Conservation (phyloP, 2,329 filamentous ascomycete genomes). For the Drechslerella coelobrocha region DNA sequence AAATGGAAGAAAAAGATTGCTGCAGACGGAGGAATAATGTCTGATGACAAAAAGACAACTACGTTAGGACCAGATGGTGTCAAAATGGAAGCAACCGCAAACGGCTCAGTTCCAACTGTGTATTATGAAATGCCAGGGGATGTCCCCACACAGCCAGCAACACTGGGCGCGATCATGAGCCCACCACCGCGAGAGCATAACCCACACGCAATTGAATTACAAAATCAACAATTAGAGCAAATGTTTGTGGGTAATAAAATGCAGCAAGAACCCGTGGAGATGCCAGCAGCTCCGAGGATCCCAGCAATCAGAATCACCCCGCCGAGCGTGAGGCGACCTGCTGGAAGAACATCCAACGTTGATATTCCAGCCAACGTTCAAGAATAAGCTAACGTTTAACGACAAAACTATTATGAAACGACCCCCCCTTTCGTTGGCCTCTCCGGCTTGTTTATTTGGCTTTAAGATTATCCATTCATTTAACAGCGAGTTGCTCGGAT, state of each 20-base stretch:
- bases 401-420: neutral
- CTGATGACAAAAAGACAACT: conserved; percentile 37
- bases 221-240: conserved; percentile 34
- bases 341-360: conserved; percentile 10
- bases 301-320: conserved; percentile 42
- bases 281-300: conserved; percentile 40
- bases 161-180: conserved; percentile 11
- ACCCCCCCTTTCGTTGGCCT: neutral
- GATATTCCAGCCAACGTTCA: conserved; percentile 17
- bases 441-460: no score
- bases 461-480: no score
- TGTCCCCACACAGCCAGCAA: conserved; percentile 5
- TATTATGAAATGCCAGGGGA: conserved; percentile 49
- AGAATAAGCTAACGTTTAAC: neutral
- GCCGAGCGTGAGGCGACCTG: conserved; percentile 37
- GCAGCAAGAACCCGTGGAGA: conserved; percentile 29
- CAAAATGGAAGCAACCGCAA: conserved; percentile 39
- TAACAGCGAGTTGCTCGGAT: no score
- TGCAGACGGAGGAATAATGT: conserved; percentile 34
- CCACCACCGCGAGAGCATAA: conserved; percentile 21
- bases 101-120: conserved; percentile 31
- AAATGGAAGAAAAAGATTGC: conserved; percentile 49
- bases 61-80: conserved; percentile 20
- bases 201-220: conserved; percentile 27
- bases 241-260: conserved; percentile 29